Conservation (phyloP, 2,329 filamentous ascomycete genomes). For the Fusarium sp. region DNA sequence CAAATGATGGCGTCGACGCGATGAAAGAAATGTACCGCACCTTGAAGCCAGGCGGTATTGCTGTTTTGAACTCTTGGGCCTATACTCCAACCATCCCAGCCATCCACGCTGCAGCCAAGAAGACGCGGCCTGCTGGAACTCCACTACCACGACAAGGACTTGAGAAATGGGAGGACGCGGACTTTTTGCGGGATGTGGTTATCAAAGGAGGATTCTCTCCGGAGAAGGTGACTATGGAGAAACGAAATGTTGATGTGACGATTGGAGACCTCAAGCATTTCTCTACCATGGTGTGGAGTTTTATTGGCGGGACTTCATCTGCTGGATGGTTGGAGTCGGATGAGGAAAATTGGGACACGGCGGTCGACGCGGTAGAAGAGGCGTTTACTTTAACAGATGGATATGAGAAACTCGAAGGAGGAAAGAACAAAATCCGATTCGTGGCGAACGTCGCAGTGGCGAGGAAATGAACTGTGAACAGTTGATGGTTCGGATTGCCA, state of each 20-base stretch:
- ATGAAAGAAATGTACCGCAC: constrained; percentile 4
- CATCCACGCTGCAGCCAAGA: neutral
- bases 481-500: neutral
- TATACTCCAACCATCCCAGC: neutral
- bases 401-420: neutral
- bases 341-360: constrained; percentile 16
- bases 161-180: constrained; percentile 14
- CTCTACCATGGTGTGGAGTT: constrained; percentile 19
- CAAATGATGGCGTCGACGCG: neutral
- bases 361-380: neutral
- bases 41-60: neutral
- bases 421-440: constrained; percentile 13
- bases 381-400: neutral
- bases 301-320: constrained; percentile 11
- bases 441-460: constrained; percentile 13
- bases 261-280: constrained; percentile 11
- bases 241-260: neutral
- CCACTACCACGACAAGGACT: constrained; percentile 1
- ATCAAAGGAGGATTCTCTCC: neutral
- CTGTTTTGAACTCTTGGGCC: constrained; percentile 15
- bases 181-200: fast-evolving
- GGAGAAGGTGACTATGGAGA: fast-evolving
- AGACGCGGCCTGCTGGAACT: neutral
- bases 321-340: constrained; percentile 24
- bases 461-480: neutral